Conservation (phyloP, 768 basidiomycete genomes). For the Lactifluus pinguis region DNA sequence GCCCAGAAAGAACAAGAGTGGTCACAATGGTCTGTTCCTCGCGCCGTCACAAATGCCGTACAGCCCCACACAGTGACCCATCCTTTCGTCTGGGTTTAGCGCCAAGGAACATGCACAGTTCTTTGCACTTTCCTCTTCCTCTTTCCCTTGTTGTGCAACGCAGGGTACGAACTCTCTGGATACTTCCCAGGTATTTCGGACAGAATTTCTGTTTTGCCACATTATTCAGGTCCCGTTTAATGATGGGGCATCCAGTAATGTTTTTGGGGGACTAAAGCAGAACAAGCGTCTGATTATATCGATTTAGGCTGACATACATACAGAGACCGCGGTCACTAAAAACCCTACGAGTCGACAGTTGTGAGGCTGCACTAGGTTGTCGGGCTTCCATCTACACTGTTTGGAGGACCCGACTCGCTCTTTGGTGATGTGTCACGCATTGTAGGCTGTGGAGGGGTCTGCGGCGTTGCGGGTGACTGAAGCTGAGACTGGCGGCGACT, state of each 20-base stretch:
- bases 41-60: conserved; percentile 1
- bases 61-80: neutral
- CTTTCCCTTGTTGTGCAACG: neutral
- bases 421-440: neutral
- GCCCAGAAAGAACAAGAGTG: conserved; percentile 2
- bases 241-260: neutral
- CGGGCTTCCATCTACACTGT: neutral
- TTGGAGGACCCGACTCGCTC: neutral
- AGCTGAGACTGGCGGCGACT: neutral
- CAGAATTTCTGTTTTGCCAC: neutral
- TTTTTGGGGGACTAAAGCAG: conserved; percentile 8
- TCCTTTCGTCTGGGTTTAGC: neutral
- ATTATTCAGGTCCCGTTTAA: neutral
- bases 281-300: conserved; percentile 11
- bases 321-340: neutral
- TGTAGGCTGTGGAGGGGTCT: neutral
- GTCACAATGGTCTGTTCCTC: conserved; percentile 9
- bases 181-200: neutral
- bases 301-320: conserved; percentile 4
- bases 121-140: conserved; percentile 14
- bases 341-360: conserved; percentile 5
- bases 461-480: neutral
- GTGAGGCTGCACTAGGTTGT: neutral
- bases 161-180: neutral
- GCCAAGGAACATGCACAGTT: neutral